These are phyloP conservation scores for Dichotomopilus funicola DNA, from an alignment of 2,329 filamentous ascomycete genomes.

Conservation along the genomic window DNA sequence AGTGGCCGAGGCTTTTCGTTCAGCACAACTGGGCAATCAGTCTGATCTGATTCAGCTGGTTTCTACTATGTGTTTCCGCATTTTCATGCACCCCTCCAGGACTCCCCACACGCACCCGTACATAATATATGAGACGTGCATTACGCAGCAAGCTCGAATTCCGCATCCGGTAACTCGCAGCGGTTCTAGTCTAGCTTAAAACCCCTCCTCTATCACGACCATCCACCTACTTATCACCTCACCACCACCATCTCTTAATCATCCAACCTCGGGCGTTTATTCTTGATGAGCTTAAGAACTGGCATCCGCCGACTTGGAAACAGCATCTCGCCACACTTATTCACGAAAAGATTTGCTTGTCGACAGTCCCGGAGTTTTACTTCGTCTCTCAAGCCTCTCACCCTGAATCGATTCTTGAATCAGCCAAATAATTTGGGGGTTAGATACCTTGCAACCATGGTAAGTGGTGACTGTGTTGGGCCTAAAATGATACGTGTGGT, in stretches of 20 bases:
- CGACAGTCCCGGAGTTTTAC: not conserved
- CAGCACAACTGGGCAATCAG: too few relatives aligned
- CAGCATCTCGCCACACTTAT: not conserved
- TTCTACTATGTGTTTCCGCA: too few relatives aligned
- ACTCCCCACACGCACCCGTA: too few relatives aligned
- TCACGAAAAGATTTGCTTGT: not conserved
- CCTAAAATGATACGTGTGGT: too few relatives aligned
- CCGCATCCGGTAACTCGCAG: too few relatives aligned
- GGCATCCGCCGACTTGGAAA: not conserved
- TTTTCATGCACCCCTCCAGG: too few relatives aligned
- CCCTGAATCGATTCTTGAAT: not conserved
- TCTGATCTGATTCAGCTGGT: too few relatives aligned
- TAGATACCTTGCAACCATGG: not conserved
- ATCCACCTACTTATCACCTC: not conserved
- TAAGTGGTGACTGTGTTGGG: not conserved
- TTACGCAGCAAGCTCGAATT: too few relatives aligned
- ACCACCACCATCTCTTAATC: not conserved
- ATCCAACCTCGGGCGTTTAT: not conserved
- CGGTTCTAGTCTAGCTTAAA: too few relatives aligned
- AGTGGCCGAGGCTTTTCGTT: too few relatives aligned
- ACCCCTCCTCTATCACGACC: too few relatives aligned
- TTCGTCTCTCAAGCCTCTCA: not conserved
- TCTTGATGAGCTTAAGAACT: slow-evolving; percentile 7
- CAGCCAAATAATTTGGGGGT: not conserved
- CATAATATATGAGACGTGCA: too few relatives aligned